Percentiles rank a stretch among this genome's conserved stretches.
Evolutionary conservation across 2,329 filamentous ascomycete species (phyloP).

Genomic region (Raffaelea albimanens): DNA sequence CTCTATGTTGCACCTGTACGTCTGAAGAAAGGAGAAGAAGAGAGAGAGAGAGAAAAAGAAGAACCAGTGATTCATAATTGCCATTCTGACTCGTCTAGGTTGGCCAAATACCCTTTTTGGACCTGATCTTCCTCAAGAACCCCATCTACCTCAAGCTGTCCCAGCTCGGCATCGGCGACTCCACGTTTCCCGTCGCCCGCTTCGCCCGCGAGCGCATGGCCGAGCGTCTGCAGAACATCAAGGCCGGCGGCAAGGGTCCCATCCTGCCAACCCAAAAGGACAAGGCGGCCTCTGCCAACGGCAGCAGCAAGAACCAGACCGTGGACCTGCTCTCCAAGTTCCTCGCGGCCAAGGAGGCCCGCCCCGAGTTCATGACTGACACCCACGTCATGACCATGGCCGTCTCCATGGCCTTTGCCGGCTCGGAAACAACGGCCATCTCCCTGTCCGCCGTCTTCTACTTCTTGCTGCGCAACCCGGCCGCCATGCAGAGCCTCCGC

Average conservation of each 20-base stretch:
- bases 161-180: slow-evolving; percentile 56
- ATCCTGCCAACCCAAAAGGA: slow-evolving; percentile 24
- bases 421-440: slow-evolving; percentile 73
- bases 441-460: slow-evolving; percentile 64
- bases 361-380: slow-evolving; percentile 64
- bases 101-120: slow-evolving; percentile 64
- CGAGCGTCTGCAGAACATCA: slow-evolving; percentile 47
- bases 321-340: slow-evolving; percentile 64
- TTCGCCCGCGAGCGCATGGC: slow-evolving; percentile 61
- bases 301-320: slow-evolving; percentile 26
- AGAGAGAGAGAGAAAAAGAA: too few species aligned
- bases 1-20: slow-evolving; percentile 57
- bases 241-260: slow-evolving; percentile 22
- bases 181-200: slow-evolving; percentile 61
- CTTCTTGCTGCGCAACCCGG: slow-evolving; percentile 56
- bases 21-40: too few species aligned
- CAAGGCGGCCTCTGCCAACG: slow-evolving; percentile 13
- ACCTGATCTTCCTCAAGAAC: slow-evolving; percentile 64
- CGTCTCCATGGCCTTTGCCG: slow-evolving; percentile 64
- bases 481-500: slow-evolving; percentile 43
- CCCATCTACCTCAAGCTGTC: slow-evolving; percentile 60
- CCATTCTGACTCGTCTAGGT: slow-evolving; percentile 35
- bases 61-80: too few species aligned
- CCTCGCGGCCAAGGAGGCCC: slow-evolving; percentile 55
- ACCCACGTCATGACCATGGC: slow-evolving; percentile 60